phyloP scores from a whole-genome alignment of 805 yeast species.

The Schwanniomyces yamadae region DNA sequence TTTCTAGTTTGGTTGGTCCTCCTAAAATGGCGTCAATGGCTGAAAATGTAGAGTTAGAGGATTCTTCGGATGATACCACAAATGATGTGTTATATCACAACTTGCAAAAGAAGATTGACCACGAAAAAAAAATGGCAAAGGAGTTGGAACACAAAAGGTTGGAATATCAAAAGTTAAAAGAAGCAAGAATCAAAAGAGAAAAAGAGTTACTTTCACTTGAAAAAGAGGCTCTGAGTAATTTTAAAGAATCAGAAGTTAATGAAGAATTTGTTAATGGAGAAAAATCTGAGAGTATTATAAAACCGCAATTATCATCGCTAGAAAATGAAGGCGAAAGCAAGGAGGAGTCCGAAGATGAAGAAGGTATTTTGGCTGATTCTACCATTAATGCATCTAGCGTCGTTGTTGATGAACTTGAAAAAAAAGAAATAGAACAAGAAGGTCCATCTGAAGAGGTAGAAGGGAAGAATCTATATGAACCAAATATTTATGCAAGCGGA shows the following conservation, averaged over 20 bases:
- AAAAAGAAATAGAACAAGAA: constrained; percentile 8
- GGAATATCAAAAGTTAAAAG: constrained; percentile 34
- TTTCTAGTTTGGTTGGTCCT: constrained; percentile 11
- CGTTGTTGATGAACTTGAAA: constrained; percentile 26
- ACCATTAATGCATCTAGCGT: constrained; percentile 22
- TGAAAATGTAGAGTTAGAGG: constrained; percentile 21
- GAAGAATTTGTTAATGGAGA: constrained; percentile 9
- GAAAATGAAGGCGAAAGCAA: constrained; percentile 10
- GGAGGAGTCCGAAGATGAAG: constrained; percentile 10
- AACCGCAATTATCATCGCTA: too few species aligned
- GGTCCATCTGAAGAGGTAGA: not conserved
- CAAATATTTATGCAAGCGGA: too few species aligned
- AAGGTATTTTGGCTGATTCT: constrained; percentile 6
- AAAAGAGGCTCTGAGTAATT: constrained; percentile 19
- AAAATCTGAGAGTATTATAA: not conserved
- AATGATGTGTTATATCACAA: constrained; percentile 26
- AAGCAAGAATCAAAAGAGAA: constrained; percentile 28
- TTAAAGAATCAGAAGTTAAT: constrained; percentile 5
- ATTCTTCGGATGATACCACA: constrained; percentile 16
- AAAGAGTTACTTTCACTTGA: constrained; percentile 14
- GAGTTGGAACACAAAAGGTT: constrained; percentile 37
- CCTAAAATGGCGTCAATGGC: constrained; percentile 14
- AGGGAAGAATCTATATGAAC: not conserved
- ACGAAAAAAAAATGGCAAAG: constrained; percentile 38
- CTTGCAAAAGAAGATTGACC: constrained; percentile 34